Base-by-base conservation (phyloP, 1,284 basidiomycete genomes). In the Tilletia caries region DNA sequence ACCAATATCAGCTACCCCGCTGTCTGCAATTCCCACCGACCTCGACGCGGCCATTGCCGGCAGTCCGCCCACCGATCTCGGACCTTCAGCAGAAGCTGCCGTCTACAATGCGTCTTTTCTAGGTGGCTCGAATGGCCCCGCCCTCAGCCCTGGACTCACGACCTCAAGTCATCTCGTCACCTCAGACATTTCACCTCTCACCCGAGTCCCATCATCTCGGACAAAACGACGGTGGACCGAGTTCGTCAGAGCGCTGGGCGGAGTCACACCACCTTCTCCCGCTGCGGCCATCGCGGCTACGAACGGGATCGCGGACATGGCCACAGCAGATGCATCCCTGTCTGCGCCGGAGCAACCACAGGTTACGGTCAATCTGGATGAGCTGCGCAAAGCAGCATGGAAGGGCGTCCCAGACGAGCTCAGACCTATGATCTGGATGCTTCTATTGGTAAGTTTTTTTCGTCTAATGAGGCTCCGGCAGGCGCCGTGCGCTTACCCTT, bases 381-480 rank as follows among this genome's bases (percentile, higher is more conserved):
- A 92, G 82, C 86, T 98, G 71, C 88, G 93, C 60, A 91, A 92
- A 76, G 87, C 97, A 37, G 91, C 94, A n/a, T 99, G 95, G 95
- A 91, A 91, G 65, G 96, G 96, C 20, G 91, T 98, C 23, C 95
- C 96, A 1, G 83, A 85, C 64, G 92, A 94, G 77, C 86, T 99
- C 27, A 88, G 96, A 50, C 92, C 95, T 0, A 88, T 96, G 77
- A 92, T 91, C 15, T 99, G 96, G 96, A 93, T 93, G 80, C 86
- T 98, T 69, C 87, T 99, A 41, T 88, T 98, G 54, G 93, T 94
- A 79, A 77, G 91, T 87, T 3, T 68, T 27, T 18, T 68, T 69
- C 15, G 5, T 48, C 33, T 41, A 6, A 41, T 6, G 37, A 41
- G 37, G 37, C 15, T 41, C 37, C 8, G 37, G n/a, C n/a, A 41